These are phyloP conservation scores for Ophiocordyceps camponoti-saundersi DNA, from an alignment of 2,329 filamentous ascomycete species.

Conservation along the genomic window DNA sequence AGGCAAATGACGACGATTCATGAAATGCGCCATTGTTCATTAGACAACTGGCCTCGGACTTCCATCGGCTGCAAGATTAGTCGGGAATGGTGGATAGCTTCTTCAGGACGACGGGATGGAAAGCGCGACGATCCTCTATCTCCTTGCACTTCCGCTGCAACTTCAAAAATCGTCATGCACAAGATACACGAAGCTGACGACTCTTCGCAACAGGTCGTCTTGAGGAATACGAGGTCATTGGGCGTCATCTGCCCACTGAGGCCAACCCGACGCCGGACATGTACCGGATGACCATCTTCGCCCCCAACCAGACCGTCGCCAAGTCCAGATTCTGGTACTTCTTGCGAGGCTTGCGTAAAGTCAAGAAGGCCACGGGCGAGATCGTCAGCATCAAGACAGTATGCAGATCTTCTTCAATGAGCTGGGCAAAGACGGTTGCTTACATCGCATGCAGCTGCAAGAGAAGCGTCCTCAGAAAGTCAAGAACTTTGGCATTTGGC, in stretches of 20 bases:
- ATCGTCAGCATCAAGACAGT: slow-evolving; percentile 95
- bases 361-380: slow-evolving; percentile 99
- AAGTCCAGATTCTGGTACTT: slow-evolving; percentile 99
- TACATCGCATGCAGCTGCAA: slow-evolving; percentile 47
- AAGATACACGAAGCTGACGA: not conserved
- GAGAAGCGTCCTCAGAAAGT: slow-evolving; percentile 99
- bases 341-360: slow-evolving; percentile 95
- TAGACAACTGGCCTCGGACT: not conserved
- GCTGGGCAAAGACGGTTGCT: not conserved
- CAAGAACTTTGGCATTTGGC: slow-evolving; percentile 99
- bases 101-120: not conserved
- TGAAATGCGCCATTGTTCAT: not conserved
- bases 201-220: slow-evolving; percentile 61
- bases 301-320: slow-evolving; percentile 91
- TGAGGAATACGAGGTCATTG: slow-evolving; percentile 99
- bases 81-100: not conserved
- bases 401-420: slow-evolving; percentile 12
- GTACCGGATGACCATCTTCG: slow-evolving; percentile 99
- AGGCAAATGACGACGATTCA: not conserved
- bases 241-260: slow-evolving; percentile 96
- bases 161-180: not conserved
- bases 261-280: slow-evolving; percentile 93
- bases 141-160: not conserved
- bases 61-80: not conserved
- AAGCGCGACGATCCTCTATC: not conserved